Evolutionary conservation across 192 early-diverging fungal genomes (phyloP), one percentile per base, ranked within the genome.

Genomic region (Oehlia diaphana): DNA sequence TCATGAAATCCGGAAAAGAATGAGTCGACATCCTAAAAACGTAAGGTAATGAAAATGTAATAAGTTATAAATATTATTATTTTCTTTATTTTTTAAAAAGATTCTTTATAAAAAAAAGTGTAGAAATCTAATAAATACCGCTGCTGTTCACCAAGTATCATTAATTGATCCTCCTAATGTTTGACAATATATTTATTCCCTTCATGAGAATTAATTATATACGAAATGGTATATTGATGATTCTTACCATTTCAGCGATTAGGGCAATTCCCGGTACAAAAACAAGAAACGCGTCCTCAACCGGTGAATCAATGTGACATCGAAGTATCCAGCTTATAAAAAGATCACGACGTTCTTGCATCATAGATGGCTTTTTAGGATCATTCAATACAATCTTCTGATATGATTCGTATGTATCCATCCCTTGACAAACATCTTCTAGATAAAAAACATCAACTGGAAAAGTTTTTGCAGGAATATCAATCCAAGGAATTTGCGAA

Each of bases 251-350:
- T 67, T 82, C 81, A 35, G 72, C 68, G 35, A 82, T 82, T 44
- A 81, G 31, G 4, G 79, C 75, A 39, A 82, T 80, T n/a, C 81
- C 81, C 19, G 81, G 80, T 4, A 82, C 19, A 77, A 82, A 82
- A 49, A 82, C 81, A 9, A 82, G 49, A 70, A 81, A 82, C 7
- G 81, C 69, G 3, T 82, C 37, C 31, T 44, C 65, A 33, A 47
- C 31, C 1, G 81, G 81, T 33, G 31, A 37, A 31, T 50, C 47
- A 31, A 35, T 19, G 61, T 82, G 81, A 58, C 79, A 81, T 49
- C 50, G 33, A 5, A 47, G n/a, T 35, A 77, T 82, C 80, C 72
- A 81, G 12, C 63, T 69, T 47, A 81, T 44, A 50, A 82, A 75
- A 75, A 67, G 9, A 12, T 76, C 80, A 9, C 79, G 80, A 33